Conservation (phyloP, 2,329 filamentous ascomycete genomes). For the Cadophora malorum region DNA sequence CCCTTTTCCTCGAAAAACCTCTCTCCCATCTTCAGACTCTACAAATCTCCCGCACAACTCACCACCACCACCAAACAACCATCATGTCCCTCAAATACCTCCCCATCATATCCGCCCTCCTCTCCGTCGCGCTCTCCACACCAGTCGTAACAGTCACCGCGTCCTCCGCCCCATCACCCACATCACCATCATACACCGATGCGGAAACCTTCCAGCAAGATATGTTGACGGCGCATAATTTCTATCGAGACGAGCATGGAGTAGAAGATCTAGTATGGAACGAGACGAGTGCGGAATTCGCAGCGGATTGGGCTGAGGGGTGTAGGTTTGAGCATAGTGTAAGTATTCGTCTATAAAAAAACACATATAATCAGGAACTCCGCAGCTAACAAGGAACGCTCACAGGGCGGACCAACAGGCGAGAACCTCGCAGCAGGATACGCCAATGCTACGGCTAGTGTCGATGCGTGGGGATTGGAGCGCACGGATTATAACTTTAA, state of each 20-base stretch:
- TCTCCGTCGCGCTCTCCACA: constrained; percentile 13
- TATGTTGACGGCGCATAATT: constrained; percentile 71
- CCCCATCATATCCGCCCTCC: background rate
- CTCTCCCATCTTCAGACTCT: background rate
- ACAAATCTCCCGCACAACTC: background rate
- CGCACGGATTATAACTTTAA: constrained; percentile 63
- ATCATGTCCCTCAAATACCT: constrained; percentile 12
- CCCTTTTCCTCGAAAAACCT: background rate
- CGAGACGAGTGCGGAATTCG: constrained; percentile 62
- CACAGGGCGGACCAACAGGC: constrained; percentile 66
- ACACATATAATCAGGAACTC: too few species aligned
- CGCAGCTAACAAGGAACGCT: background rate
- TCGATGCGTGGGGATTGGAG: constrained; percentile 73
- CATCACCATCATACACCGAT: constrained; percentile 50
- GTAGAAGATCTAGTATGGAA: constrained; percentile 69
- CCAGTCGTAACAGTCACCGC: constrained; percentile 52
- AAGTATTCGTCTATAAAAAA: constrained; percentile 27
- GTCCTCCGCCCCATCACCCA: constrained; percentile 23
- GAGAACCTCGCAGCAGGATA: constrained; percentile 79
- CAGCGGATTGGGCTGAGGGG: constrained; percentile 54
- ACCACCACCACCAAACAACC: background rate
- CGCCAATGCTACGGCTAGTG: constrained; percentile 59
- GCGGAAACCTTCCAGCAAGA: constrained; percentile 52
- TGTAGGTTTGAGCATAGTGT: constrained; percentile 61
- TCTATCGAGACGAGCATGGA: constrained; percentile 68